A percentile compares a stretch with the other conserved stretches of the same genome.
Conservation (phyloP, 2,329 filamentous ascomycete genomes). For the Neofusicoccum ribis region DNA sequence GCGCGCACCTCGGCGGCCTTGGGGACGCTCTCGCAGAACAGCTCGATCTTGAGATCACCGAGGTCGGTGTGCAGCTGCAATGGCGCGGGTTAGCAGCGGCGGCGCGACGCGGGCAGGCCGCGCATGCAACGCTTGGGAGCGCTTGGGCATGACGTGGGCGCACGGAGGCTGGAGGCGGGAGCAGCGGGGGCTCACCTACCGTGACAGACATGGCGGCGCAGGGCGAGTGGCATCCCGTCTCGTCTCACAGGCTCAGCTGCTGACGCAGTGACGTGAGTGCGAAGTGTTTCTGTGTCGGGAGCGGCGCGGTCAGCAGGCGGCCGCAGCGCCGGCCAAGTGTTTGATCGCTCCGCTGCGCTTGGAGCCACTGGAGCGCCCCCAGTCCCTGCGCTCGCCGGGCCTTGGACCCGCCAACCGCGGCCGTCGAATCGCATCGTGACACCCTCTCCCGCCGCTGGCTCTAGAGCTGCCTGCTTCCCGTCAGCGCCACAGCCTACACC, state of each 20-base stretch:
- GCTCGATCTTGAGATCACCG: conserved; percentile 90
- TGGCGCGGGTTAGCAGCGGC: not conserved
- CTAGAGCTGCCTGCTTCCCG: conserved; percentile 13
- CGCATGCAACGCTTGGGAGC: not conserved
- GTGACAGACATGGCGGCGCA: conserved; percentile 49
- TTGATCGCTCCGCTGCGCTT: conserved; percentile 16
- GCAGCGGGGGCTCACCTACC: conserved; percentile 28
- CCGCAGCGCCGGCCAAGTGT: conserved; percentile 13
- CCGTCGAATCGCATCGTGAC: conserved; percentile 18
- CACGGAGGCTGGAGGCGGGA: not conserved
- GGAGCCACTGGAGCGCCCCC: not conserved
- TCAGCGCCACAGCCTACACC: conserved; percentile 19
- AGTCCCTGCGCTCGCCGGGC: conserved; percentile 11
- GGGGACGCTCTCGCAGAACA: conserved; percentile 93
- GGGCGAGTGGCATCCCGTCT: conserved; percentile 15
- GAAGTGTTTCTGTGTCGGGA: conserved; percentile 10
- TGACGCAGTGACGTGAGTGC: conserved; percentile 18
- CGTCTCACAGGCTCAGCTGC: conserved; percentile 9
- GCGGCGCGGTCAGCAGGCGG: conserved; percentile 18
- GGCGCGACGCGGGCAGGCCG: not conserved
- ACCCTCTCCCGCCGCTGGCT: conserved; percentile 12
- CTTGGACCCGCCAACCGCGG: conserved; percentile 11
- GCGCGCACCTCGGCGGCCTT: conserved; percentile 76
- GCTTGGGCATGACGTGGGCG: not conserved
- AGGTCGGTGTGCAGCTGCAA: conserved; percentile 74